These are phyloP conservation scores for Dimocarpus longan DNA, from an alignment of 345 rosid species.

Conservation along the genomic window DNA sequence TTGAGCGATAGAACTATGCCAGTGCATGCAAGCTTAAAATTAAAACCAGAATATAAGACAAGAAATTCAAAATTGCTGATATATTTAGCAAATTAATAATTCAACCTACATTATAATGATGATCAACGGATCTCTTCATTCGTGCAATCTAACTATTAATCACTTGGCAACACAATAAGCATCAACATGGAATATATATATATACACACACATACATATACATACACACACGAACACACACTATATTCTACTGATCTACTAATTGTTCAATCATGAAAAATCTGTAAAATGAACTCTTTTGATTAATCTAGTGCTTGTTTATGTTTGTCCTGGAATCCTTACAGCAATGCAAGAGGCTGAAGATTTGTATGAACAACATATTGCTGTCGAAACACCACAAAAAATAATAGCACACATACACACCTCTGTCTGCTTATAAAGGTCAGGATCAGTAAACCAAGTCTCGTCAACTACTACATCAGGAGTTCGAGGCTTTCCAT, in stretches of 20 bases:
- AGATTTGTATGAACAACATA: not conserved
- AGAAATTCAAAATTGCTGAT: not conserved
- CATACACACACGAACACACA: too few species aligned
- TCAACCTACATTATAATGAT: not conserved
- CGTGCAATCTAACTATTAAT: too few species aligned
- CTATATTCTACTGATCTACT: not conserved
- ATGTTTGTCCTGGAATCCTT: not conserved
- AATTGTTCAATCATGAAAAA: not conserved
- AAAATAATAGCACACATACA: not conserved
- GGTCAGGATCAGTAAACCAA: slow-evolving; percentile 70
- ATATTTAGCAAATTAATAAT: not conserved
- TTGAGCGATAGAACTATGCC: too few species aligned
- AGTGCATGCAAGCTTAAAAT: not conserved
- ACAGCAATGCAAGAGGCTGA: not conserved
- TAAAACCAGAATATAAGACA: not conserved
- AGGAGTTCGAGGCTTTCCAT: slow-evolving; percentile 65
- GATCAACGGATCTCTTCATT: too few species aligned
- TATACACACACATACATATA: too few species aligned
- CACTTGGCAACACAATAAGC: too few species aligned
- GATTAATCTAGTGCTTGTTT: not conserved
- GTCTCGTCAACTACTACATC: slow-evolving; percentile 78
- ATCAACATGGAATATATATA: too few species aligned
- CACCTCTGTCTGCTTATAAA: slow-evolving; percentile 60
- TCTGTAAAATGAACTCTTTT: not conserved
- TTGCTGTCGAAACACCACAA: not conserved